phyloP scores from a whole-genome alignment of 768 basidiomycete genomes.

The Cystofilobasidium ferigula region DNA sequence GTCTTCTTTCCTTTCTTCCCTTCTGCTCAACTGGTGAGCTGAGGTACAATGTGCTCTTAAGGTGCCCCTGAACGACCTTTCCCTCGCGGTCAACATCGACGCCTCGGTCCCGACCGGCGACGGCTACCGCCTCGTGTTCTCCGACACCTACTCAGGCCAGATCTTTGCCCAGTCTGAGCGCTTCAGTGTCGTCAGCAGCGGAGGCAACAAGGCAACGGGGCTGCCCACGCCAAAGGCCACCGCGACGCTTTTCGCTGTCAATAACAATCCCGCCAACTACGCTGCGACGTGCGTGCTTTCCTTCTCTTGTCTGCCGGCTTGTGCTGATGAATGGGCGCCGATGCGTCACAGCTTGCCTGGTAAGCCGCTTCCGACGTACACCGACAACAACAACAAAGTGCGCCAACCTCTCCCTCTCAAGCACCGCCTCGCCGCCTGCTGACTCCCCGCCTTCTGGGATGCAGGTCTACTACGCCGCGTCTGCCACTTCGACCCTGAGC shows the following conservation, averaged over 20 bases:
- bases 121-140: conserved; percentile 1
- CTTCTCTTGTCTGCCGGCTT: not conserved
- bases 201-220: not conserved
- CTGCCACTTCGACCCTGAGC: not conserved
- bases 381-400: not conserved
- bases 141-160: conserved; percentile 8
- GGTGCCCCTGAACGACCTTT: not conserved
- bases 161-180: not conserved
- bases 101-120: conserved; percentile 2
- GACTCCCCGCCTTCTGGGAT: too few species aligned
- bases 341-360: not conserved
- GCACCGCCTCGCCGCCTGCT: too few species aligned
- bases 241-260: not conserved
- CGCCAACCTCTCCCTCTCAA: too few species aligned
- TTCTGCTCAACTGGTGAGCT: too few species aligned
- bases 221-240: not conserved
- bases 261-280: not conserved
- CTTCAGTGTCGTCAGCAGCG: not conserved
- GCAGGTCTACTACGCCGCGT: not conserved
- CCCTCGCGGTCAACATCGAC: conserved; percentile 3
- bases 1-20: too few species aligned
- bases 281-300: not conserved
- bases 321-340: too few species aligned
- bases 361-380: not conserved
- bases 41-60: too few species aligned